Evolutionary conservation across 2,329 filamentous ascomycete genomes (phyloP), one percentile per base, ranked within the genome.

Genomic region (Shiraia bambusicola): DNA sequence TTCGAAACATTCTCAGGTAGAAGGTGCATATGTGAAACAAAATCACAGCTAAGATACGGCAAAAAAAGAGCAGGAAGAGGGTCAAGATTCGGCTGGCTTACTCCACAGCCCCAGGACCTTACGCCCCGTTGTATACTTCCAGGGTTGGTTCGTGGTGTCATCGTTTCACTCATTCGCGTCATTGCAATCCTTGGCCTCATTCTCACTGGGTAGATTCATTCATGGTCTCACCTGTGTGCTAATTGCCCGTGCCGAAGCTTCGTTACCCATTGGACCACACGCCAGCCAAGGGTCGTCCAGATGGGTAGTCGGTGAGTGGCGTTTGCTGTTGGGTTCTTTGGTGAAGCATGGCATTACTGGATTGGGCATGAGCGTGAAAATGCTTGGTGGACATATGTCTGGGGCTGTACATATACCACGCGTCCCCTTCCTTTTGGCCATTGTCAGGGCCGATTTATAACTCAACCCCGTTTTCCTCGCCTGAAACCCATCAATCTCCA

Each of bases 381-480:
- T 31, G 24, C 26, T 43, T 35, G 40, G 40, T 42, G 44, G 36
- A 37, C 37, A 36, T 46, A 33, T 26, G 27, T 24, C 16, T 24
- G 38, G 28, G 28, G 12, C 12, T 28, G 50, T 57, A 57, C 47
- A 50, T 58, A 58, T 52, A 41, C 25, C 37, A 31, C 36, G 29
- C n/a, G 34, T 35, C 40, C 49, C 52, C 47, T n/a, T 50, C 51
- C 25, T 32, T 26, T 6, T 17, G 6, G 16, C 22, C 15, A 22
- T 38, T 3, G 6, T 37, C 26, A 22, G 27, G n/a, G 30, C n/a
- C 9, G 13, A 33, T 27, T 15, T 39, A 27, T 30, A 26, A 36
- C 34, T 39, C 45, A 38, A 17, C 30, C 15, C 27, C 34, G 10
- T 22, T 24, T 16, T 15, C 27, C 38, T 5, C 19, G 8, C 8